Conservation (phyloP, 305 asterid genomes). For the Solanum hybrid region DNA sequence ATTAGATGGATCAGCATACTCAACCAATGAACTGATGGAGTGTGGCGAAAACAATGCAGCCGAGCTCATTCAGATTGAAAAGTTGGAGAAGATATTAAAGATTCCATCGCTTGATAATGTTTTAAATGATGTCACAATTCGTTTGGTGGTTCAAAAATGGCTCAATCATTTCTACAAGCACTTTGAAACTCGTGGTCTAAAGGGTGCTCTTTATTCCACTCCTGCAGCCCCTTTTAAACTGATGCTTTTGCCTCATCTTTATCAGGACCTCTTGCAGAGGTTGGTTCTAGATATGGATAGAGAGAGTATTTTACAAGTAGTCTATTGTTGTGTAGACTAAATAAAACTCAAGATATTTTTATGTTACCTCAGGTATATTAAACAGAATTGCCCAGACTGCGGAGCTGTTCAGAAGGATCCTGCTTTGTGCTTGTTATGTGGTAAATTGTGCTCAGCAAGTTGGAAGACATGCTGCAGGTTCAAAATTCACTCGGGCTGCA, state of each 20-base stretch:
- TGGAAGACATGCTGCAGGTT: constrained; percentile 97
- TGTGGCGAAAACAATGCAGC: constrained; percentile 11
- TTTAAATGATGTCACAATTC: constrained; percentile 38
- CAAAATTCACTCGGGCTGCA: not conserved
- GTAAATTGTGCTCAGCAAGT: constrained; percentile 84
- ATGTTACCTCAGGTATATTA: constrained; percentile 52
- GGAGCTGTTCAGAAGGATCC: constrained; percentile 68
- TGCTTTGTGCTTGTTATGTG: constrained; percentile 84
- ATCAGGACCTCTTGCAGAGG: constrained; percentile 95
- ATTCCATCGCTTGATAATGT: constrained; percentile 60
- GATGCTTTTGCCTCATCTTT: constrained; percentile 72
- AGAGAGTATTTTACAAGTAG: not conserved
- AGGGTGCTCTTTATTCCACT: constrained; percentile 35
- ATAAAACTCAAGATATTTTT: not conserved
- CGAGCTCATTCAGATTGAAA: constrained; percentile 56
- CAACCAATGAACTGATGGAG: constrained; percentile 27
- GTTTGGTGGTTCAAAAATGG: constrained; percentile 55
- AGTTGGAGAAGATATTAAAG: constrained; percentile 61
- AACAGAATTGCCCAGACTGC: constrained; percentile 66
- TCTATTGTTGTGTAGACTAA: not conserved
- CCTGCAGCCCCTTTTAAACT: constrained; percentile 81
- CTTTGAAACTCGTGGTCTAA: constrained; percentile 30
- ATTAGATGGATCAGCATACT: constrained; percentile 29
- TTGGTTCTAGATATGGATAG: constrained; percentile 16
- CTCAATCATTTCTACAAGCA: constrained; percentile 41